Base-by-base conservation (phyloP, 2,329 filamentous ascomycete species). In the Aspergillus tubingensis region DNA sequence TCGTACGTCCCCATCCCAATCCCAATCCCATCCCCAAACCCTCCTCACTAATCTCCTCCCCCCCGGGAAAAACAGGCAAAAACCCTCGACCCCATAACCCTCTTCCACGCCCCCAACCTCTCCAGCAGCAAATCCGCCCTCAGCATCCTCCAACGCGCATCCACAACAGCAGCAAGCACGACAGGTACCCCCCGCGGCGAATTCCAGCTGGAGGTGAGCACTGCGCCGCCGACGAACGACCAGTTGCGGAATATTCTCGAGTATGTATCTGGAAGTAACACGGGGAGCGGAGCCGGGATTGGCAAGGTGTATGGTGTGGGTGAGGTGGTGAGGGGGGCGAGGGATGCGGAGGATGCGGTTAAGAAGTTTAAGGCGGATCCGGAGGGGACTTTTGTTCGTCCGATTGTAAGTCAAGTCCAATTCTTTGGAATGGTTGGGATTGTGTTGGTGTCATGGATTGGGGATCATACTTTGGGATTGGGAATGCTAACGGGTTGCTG, bases 181-280 rank as follows among this genome's bases (percentile, higher is more conserved):
- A 88, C 72, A 90, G 93, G 73, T 89, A 92, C 75, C 88, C 90
- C 47, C 86, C 81, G 84, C 64, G 82, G 85, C 54, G 87, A 93
- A 54, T 99, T 98, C 77, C 89, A 97, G 72, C 86, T 98, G 59
- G 89, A 96, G 69, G 84, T 96, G 41, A 91, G 91, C 60, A 92
- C 95, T 74, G 85, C 86, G 0, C 79, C 87, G 19, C 95, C 95
- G 2, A 99, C 95, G 0, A 74, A 82, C 41, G 91, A 94, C 72
- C 93, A 96, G 77, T 81, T 96, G 61, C 86, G 86, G 78, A 95
- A 85, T 62, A 96, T 96, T 66, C 77, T 96, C 58, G 90, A 93
- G 64, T 96, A 96, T 10, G 63, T 68, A 7, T 66, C 63, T 1
- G 72, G 65, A 5, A 61, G 67, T 10, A 19, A 19, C 17, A 19